Evolutionary conservation across 371 early-diverging fungal species (phyloP).

Genomic region (Lichtheimia hyalospora): DNA sequence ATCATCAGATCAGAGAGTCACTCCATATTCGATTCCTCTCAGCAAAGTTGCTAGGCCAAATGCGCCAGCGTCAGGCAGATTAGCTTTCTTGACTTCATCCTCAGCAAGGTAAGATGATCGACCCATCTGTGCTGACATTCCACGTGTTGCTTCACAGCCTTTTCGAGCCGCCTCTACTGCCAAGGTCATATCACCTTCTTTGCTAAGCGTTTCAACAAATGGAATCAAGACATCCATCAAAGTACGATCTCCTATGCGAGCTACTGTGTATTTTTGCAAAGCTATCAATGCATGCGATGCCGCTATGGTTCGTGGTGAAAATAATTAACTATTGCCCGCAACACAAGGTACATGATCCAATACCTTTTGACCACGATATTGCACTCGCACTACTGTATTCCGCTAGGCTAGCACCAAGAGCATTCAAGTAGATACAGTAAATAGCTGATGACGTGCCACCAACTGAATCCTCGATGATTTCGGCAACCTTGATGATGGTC

Average conservation of each 20-base stretch:
- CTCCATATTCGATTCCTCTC: constrained; percentile 27
- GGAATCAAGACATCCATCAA: constrained; percentile 78
- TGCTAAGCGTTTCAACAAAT: constrained; percentile 52
- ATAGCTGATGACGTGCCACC: constrained; percentile 82
- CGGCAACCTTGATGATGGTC: constrained; percentile 49
- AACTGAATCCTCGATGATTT: constrained; percentile 68
- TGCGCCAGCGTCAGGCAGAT: constrained; percentile 72
- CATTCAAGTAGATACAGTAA: constrained; percentile 76
- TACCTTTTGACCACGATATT: constrained; percentile 21
- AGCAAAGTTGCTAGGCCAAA: constrained; percentile 62
- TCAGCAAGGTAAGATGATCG: constrained; percentile 71
- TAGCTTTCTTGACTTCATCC: constrained; percentile 39
- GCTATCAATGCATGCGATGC: constrained; percentile 57
- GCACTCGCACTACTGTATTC: neutral
- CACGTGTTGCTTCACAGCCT: constrained; percentile 61
- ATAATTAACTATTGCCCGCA: no score
- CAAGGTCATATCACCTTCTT: constrained; percentile 23
- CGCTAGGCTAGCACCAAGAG: constrained; percentile 53
- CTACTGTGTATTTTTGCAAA: constrained; percentile 69
- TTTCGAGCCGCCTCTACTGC: constrained; percentile 57
- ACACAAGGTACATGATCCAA: neutral
- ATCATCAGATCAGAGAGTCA: neutral
- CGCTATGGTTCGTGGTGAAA: constrained; percentile 11
- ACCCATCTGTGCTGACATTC: constrained; percentile 64
- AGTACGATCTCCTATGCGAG: constrained; percentile 78